phyloP scores from a whole-genome alignment of 148 eudicot genomes.

The Mesembryanthemum crystallinum region DNA sequence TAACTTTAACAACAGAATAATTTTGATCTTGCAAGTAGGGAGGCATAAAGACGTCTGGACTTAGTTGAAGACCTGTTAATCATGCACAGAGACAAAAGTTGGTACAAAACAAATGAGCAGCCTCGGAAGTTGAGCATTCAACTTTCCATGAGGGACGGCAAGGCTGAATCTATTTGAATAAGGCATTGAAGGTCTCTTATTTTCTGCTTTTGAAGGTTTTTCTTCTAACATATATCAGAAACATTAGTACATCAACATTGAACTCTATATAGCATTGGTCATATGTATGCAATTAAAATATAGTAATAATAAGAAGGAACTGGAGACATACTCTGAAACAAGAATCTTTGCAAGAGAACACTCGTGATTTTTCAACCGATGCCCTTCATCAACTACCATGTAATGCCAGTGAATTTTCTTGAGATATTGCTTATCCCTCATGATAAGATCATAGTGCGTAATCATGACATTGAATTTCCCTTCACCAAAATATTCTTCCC shows the following conservation, averaged over 20 bases:
- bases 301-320: background rate
- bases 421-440: conserved; percentile 86
- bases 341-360: conserved; percentile 90
- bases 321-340: conserved; percentile 69
- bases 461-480: conserved; percentile 85
- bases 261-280: background rate
- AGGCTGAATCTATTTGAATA: background rate
- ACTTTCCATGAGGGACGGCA: background rate
- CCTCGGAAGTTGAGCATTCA: conserved; percentile 3
- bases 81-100: background rate
- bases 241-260: background rate
- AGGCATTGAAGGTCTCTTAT: background rate
- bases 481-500: conserved; percentile 83
- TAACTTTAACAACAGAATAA: background rate
- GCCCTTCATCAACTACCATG: conserved; percentile 98
- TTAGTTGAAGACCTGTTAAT: background rate
- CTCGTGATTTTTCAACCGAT: conserved; percentile 86
- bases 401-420: conserved; percentile 92
- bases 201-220: background rate
- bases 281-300: background rate
- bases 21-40: background rate
- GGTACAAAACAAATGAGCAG: background rate
- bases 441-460: conserved; percentile 96
- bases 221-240: background rate
- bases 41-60: background rate